phyloP scores from a whole-genome alignment of 108 stramenopile species.

The Epipyxis sp. region DNA sequence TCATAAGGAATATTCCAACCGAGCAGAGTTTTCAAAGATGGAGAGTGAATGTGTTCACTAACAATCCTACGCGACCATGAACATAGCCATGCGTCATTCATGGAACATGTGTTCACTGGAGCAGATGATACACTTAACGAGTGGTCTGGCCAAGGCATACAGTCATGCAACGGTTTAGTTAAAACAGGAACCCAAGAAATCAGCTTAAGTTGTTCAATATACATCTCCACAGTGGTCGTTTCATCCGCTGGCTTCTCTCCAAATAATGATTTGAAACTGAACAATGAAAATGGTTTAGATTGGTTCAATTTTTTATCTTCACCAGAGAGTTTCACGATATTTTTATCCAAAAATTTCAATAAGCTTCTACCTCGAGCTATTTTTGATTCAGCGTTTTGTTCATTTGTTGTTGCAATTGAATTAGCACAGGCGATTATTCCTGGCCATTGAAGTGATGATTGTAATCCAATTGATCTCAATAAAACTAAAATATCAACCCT shows the following conservation, averaged over 20 bases:
- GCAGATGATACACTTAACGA: neutral
- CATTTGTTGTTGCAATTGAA: slow-evolving; percentile 29
- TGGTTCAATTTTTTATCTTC: slow-evolving; percentile 24
- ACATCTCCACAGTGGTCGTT: neutral
- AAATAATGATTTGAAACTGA: neutral
- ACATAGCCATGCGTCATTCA: neutral
- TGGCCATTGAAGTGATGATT: slow-evolving; percentile 22
- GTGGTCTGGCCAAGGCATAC: slow-evolving; percentile 35
- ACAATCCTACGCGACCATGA: neutral
- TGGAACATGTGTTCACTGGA: neutral
- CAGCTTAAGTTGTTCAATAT: neutral
- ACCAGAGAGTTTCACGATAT: slow-evolving; percentile 36
- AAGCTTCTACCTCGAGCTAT: slow-evolving; percentile 29
- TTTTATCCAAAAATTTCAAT: slow-evolving; percentile 37
- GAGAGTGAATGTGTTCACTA: slow-evolving; percentile 34
- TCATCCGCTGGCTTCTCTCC: slow-evolving; percentile 23
- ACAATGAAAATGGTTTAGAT: neutral
- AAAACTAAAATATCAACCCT: slow-evolving; percentile 23
- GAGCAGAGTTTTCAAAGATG: slow-evolving; percentile 29
- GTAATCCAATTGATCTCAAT: slow-evolving; percentile 36
- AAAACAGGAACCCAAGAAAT: slow-evolving; percentile 39
- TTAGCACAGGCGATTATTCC: slow-evolving; percentile 34
- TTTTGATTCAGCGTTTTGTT: neutral
- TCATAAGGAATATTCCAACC: slow-evolving; percentile 32
- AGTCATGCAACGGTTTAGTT: slow-evolving; percentile 15